Evolutionary conservation across 805 yeast genomes (phyloP).

Genomic region (Wickerhamiella galacta): DNA sequence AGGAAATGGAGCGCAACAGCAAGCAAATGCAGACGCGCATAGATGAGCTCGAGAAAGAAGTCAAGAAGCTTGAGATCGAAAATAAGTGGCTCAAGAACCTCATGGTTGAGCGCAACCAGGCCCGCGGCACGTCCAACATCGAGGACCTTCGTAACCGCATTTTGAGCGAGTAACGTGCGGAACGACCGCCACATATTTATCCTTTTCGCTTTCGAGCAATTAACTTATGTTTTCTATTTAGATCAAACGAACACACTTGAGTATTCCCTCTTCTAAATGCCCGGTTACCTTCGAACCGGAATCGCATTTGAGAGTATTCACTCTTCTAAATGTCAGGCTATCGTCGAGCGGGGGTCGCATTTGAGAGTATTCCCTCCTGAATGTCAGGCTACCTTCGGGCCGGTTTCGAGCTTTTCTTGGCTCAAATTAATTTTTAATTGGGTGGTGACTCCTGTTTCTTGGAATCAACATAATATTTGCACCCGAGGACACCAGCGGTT

Average conservation of each 20-base stretch:
- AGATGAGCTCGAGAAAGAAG: constrained; percentile 46
- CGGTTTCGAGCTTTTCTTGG: too few relatives aligned
- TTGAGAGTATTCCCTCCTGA: too few relatives aligned
- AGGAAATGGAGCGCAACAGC: constrained; percentile 67
- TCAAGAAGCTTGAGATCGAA: constrained; percentile 84
- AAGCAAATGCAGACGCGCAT: constrained; percentile 58
- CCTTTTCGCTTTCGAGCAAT: neutral
- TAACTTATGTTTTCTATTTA: neutral
- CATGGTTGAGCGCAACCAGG: constrained; percentile 53
- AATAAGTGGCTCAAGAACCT: constrained; percentile 68
- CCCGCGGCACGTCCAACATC: constrained; percentile 19
- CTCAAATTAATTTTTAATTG: too few relatives aligned
- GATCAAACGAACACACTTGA: neutral
- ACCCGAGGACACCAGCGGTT: constrained; percentile 15
- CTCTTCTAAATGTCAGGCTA: too few relatives aligned
- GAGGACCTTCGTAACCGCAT: constrained; percentile 11
- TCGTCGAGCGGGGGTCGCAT: too few relatives aligned
- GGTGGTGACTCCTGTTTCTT: neutral
- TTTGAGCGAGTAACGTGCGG: neutral
- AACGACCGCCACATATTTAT: neutral
- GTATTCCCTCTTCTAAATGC: too few relatives aligned
- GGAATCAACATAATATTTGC: constrained; percentile 9
- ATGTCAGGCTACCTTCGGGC: too few relatives aligned
- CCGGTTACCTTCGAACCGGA: too few relatives aligned
- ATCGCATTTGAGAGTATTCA: too few relatives aligned